Evolutionary conservation across 2,329 filamentous ascomycete species (phyloP).

Genomic region (Aspergillus sp.): DNA sequence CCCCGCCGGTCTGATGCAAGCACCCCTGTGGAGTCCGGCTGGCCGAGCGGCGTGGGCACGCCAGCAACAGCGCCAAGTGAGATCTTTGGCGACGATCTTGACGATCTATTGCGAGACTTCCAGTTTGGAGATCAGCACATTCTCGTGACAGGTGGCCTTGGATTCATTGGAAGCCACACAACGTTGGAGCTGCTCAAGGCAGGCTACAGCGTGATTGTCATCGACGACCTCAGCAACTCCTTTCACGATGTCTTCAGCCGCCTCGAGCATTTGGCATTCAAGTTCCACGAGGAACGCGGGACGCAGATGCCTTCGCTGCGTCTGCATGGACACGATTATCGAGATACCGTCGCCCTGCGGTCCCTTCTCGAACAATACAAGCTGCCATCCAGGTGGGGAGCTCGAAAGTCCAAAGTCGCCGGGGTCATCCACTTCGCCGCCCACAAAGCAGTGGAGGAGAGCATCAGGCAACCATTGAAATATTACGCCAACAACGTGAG

Average conservation of each 20-base stretch:
- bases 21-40: slow-evolving; percentile 22
- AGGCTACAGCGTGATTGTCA: slow-evolving; percentile 33
- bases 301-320: slow-evolving; percentile 36
- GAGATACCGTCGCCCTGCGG: slow-evolving; percentile 34
- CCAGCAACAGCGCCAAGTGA: slow-evolving; percentile 38
- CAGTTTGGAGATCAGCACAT: slow-evolving; percentile 32
- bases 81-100: slow-evolving; percentile 37
- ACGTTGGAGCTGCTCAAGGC: slow-evolving; percentile 33
- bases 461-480: slow-evolving; percentile 49
- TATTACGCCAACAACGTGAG: slow-evolving; percentile 62
- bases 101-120: slow-evolving; percentile 33
- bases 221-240: slow-evolving; percentile 35
- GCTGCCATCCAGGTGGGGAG: slow-evolving; percentile 21
- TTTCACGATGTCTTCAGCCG: slow-evolving; percentile 28
- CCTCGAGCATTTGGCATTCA: slow-evolving; percentile 23
- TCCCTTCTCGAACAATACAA: slow-evolving; percentile 36
- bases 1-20: slow-evolving; percentile 20
- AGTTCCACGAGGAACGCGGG: slow-evolving; percentile 29
- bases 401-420: slow-evolving; percentile 42
- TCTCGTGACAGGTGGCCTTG: slow-evolving; percentile 33
- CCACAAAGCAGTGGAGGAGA: slow-evolving; percentile 57
- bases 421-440: slow-evolving; percentile 64
- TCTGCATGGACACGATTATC: slow-evolving; percentile 42
- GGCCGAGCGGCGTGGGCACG: slow-evolving; percentile 26
- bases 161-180: slow-evolving; percentile 36